phyloP scores from a whole-genome alignment of 495 filamentous ascomycete genomes.

The Mycothermus thermophilus region DNA sequence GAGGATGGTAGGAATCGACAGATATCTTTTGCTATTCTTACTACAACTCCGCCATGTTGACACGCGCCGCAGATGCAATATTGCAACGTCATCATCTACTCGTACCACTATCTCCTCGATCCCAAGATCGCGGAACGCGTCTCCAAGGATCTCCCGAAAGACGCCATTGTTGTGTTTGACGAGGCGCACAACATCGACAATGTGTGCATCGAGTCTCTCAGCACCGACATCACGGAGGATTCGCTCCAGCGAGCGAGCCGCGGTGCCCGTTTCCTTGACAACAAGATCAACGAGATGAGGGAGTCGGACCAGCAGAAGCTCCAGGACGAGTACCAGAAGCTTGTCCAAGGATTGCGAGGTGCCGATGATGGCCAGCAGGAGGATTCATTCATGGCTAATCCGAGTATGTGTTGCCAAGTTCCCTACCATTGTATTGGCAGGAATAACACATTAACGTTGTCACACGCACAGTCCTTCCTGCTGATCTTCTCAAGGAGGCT shows the following conservation, averaged over 20 bases:
- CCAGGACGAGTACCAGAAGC: constrained; percentile 86
- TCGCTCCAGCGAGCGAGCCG: constrained; percentile 76
- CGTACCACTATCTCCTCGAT: constrained; percentile 95
- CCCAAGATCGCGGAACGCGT: constrained; percentile 97
- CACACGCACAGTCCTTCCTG: constrained; percentile 59
- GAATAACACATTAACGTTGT: no score
- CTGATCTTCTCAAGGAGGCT: constrained; percentile 79
- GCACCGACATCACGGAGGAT: constrained; percentile 91
- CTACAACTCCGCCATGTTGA: no score
- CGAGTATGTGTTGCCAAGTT: no score
- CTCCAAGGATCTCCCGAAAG: constrained; percentile 90
- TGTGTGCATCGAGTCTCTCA: constrained; percentile 95
- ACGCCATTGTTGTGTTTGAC: constrained; percentile 97
- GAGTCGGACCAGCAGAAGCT: constrained; percentile 81
- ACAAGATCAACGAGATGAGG: constrained; percentile 85
- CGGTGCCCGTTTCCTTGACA: constrained; percentile 80
- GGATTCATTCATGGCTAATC: constrained; percentile 94
- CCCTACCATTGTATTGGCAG: no score
- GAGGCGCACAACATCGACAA: constrained; percentile 99
- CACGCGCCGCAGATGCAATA: constrained; percentile 97
- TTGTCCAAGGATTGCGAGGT: constrained; percentile 82
- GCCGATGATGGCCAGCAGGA: constrained; percentile 81
- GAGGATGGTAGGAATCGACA: constrained; percentile 69
- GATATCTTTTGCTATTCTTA: no score
- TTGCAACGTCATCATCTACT: constrained; percentile 99